Evolutionary conservation across 148 eudicot species (phyloP).

Genomic region (Talinum fruticosum): DNA sequence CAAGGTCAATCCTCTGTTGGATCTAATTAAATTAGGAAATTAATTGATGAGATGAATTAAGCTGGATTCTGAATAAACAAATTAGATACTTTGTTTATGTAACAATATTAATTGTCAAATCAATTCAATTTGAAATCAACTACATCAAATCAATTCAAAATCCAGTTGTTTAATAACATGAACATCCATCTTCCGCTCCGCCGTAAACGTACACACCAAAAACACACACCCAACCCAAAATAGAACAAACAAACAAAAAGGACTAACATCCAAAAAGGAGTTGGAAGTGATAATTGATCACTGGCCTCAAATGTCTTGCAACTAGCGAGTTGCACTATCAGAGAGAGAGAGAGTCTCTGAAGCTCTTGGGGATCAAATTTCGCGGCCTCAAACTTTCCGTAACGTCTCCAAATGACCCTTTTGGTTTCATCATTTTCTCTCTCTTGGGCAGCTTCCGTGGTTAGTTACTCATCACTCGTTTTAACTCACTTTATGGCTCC

Average conservation of each 20-base stretch:
- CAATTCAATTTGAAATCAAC: no score
- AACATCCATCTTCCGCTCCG: no score
- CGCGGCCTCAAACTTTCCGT: slow-evolving; percentile 12
- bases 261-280: background rate
- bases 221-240: background rate
- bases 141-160: no score
- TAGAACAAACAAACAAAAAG: background rate
- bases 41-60: no score
- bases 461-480: slow-evolving; percentile 29
- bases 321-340: background rate
- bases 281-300: background rate
- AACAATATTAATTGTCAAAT: no score
- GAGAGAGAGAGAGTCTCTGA: background rate
- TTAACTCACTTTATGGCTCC: background rate
- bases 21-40: no score
- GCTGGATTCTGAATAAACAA: no score
- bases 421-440: background rate
- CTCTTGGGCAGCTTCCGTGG: slow-evolving; percentile 8
- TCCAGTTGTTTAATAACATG: no score
- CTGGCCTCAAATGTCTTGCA: background rate
- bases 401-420: slow-evolving; percentile 2
- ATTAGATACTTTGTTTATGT: no score
- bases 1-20: no score
- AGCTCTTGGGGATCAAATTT: slow-evolving; percentile 2
- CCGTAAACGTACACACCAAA: background rate